phyloP scores from a whole-genome alignment of 345 rosid species.

The Cardiospermum halicacabum region DNA sequence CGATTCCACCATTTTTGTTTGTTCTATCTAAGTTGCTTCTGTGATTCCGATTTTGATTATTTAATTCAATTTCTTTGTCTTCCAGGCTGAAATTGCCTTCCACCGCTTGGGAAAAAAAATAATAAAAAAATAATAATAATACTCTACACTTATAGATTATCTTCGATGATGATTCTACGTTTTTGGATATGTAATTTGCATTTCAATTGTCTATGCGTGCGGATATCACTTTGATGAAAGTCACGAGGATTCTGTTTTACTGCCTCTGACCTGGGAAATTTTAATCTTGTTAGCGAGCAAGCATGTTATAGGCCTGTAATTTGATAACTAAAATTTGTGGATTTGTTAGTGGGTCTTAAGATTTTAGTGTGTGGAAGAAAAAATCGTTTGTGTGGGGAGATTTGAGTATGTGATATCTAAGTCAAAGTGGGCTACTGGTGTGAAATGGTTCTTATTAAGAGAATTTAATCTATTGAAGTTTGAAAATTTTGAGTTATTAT shows the following conservation, averaged over 20 bases:
- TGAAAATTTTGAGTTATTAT: neutral
- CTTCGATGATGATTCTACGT: neutral
- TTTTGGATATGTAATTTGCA: neutral
- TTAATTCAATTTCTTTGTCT: too few species aligned
- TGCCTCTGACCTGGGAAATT: constrained; percentile 6
- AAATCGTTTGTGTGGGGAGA: neutral
- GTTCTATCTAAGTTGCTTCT: neutral
- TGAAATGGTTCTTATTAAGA: neutral
- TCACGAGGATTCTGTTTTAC: neutral
- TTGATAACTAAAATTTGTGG: neutral
- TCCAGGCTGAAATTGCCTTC: neutral
- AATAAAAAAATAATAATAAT: neutral
- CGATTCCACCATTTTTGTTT: neutral
- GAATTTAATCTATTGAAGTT: neutral
- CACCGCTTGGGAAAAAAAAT: neutral
- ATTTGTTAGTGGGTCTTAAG: neutral
- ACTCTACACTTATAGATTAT: neutral
- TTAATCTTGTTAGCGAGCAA: neutral
- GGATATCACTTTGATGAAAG: neutral
- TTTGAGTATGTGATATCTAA: neutral
- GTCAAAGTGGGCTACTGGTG: neutral
- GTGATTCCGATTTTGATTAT: neutral
- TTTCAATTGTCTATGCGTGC: neutral
- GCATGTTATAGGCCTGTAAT: neutral
- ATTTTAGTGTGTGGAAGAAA: neutral